A percentile compares a stretch with the other conserved stretches of the same genome.
These are phyloP conservation scores for Alloteropsis semialata DNA, from an alignment of 176 grass and related monocot genomes.

Conservation along the genomic window DNA sequence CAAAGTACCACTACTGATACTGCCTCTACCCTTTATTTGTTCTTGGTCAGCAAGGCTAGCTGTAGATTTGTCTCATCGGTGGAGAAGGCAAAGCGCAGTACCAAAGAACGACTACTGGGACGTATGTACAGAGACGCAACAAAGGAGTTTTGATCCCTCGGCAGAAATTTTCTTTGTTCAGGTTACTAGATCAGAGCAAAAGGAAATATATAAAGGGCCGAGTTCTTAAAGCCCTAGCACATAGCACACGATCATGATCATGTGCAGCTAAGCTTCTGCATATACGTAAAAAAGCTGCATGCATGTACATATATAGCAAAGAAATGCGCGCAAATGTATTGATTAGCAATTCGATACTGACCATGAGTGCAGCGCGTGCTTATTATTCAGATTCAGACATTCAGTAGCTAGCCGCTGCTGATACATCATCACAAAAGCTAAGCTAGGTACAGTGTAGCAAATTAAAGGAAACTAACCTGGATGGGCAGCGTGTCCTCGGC, in stretches of 20 bases:
- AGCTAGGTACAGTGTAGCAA: too few relatives aligned
- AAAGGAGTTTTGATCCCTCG: constrained; percentile 22
- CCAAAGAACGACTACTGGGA: not conserved
- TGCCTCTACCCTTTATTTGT: not conserved
- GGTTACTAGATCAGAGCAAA: not conserved
- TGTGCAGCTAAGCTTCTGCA: not conserved
- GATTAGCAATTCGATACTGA: not conserved
- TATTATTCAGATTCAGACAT: not conserved
- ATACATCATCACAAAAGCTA: too few relatives aligned
- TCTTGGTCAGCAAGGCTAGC: not conserved
- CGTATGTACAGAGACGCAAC: not conserved
- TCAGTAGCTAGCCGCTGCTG: not conserved
- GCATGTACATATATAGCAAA: too few relatives aligned
- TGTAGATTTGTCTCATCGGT: constrained; percentile 18
- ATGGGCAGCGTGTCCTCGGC: constrained; percentile 77
- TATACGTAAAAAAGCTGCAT: not conserved
- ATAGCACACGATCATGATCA: not conserved
- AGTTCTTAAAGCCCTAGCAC: constrained; percentile 1
- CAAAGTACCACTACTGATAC: not conserved
- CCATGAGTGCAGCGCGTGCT: not conserved
- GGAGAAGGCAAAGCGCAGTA: not conserved
- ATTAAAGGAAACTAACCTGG: constrained; percentile 25
- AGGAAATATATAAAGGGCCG: not conserved
- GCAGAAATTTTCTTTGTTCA: constrained; percentile 18
- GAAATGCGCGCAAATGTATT: too few relatives aligned